Evolutionary conservation across 2,329 filamentous ascomycete genomes (phyloP), one percentile per base, ranked within the genome.

Genomic region (Aspergillus pseudonomiae): DNA sequence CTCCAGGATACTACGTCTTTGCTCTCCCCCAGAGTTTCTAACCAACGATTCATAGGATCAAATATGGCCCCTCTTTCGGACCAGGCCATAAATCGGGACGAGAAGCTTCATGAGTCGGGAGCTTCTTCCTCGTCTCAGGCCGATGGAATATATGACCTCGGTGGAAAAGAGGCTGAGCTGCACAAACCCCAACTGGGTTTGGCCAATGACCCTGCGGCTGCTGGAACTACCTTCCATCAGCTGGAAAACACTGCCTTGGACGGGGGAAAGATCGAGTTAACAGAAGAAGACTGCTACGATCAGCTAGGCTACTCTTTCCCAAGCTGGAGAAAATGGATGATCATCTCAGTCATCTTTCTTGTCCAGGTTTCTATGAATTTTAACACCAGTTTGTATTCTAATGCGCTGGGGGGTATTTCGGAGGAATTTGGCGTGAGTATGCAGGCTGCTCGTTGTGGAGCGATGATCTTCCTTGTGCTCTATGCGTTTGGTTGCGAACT

Each of bases 401-500:
- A 91, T 68, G 90, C 86, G 54, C 80, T 91, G 32, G 73, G 75
- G 1, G 89, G 89, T 28, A 91, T 93, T 57, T 81, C 85, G 0
- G 80, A 88, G 24, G 84, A 93, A 65, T 95, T 91, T 68, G 68
- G 79, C 54, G 88, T 94, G 65, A 90, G 88, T 65, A 80, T 81
- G 32, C 90, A 92, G 75, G 87, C 85, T 4, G 91, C 89, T 5
- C 86, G 91, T 60, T 85, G 87, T 62, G 92, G 92, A 74, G 90
- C 91, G 63, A 89, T 91, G 79, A 86, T 93, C 66, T 95, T 94
- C 79, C 79, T 96, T 45, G 84, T 95, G 57, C 77, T 89, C 2
- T 95, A 96, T 75, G 92, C 91, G 43, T 94, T 95, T 74, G 92
- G 92, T 41, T 95, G 92, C 75, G 92, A 95, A 77, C 84, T 94